Evolutionary conservation across 805 yeast species (phyloP), one percentile per base, ranked within the genome.

Genomic region (Citeromyces nyonsensis): DNA sequence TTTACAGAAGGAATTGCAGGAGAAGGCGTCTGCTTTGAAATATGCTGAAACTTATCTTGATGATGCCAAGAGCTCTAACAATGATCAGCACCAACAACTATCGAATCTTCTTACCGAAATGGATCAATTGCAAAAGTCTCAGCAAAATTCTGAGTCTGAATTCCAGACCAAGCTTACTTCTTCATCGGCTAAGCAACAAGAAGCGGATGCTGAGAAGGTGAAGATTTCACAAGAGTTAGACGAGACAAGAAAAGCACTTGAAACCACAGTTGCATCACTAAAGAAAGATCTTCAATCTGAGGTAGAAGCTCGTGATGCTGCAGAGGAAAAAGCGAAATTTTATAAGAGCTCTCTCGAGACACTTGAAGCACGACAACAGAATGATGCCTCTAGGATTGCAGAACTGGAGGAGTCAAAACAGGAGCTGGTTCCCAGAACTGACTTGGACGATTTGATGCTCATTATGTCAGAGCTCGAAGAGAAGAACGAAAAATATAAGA

Each of bases 391-490:
- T 18, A 18, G 7, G 30, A 20, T 26, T 5, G 26, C 10, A 26
- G 45, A 45, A 25, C 28, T 46, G 4, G 35, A 34, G 18, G 22
- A 28, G 4, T 10, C 45, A 24, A 42, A 26, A 15, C 29, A 13
- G 11, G 14, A 46, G 27, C 38, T 47, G 43, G 74, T 66, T 10
- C 64, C 72, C 2, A 62, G 60, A 38, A 45, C 66, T 2, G 82
- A 74, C 15, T 45, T 73, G 8, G 94, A 84, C 43, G 94, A 82
- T 39, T 51, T 84, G 43, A 66, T 84, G 73, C 52, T 83, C 15
- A 56, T 85, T 12, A 71, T 85, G 49, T 69, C 79, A 12, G 94
- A 82, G 30, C 56, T 83, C 42, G 94, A 84, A 37, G 84, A 77
- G 32, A 69, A 66, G 40, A 71, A 71, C 36, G 56, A 61, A 22